Conservation (phyloP, 1,284 basidiomycete genomes). For the Malassezia nana region DNA sequence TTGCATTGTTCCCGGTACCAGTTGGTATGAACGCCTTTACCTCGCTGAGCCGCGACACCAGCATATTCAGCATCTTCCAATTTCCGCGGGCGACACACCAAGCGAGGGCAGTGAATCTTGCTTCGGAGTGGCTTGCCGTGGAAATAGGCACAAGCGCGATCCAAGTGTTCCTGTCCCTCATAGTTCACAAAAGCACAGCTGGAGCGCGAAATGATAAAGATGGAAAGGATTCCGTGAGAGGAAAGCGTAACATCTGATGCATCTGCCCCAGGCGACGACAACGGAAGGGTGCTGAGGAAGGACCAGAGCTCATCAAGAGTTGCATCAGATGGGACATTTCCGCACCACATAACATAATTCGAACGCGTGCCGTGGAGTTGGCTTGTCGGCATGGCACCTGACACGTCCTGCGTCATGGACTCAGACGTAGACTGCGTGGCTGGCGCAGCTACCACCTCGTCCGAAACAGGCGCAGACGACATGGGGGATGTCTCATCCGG, state of each 20-base stretch:
- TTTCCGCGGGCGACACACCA: constrained; percentile 75
- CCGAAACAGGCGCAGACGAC: too few species aligned
- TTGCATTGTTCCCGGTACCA: constrained; percentile 51
- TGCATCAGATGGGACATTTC: constrained; percentile 72
- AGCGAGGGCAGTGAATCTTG: constrained; percentile 59
- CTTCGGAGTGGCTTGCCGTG: constrained; percentile 61
- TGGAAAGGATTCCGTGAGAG: constrained; percentile 62
- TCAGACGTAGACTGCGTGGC: too few species aligned
- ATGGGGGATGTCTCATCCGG: too few species aligned
- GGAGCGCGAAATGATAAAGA: constrained; percentile 83
- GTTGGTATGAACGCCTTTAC: constrained; percentile 68
- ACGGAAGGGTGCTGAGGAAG: constrained; percentile 57
- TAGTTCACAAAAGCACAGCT: constrained; percentile 91
- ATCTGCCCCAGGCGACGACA: not conserved
- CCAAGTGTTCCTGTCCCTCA: constrained; percentile 58
- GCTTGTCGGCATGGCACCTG: constrained; percentile 3
- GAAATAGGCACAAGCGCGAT: constrained; percentile 62
- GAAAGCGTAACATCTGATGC: not conserved
- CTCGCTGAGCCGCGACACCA: constrained; percentile 82
- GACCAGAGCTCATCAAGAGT: constrained; percentile 77
- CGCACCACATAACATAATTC: constrained; percentile 92
- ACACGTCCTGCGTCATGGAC: not conserved
- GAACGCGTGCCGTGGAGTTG: constrained; percentile 56
- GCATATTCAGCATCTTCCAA: constrained; percentile 77
- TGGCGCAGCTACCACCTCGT: too few species aligned